Percentiles rank a stretch among this genome's conserved stretches.
Conservation (phyloP, 257 asterid genomes). For the Oldenlandia corymbosa region DNA sequence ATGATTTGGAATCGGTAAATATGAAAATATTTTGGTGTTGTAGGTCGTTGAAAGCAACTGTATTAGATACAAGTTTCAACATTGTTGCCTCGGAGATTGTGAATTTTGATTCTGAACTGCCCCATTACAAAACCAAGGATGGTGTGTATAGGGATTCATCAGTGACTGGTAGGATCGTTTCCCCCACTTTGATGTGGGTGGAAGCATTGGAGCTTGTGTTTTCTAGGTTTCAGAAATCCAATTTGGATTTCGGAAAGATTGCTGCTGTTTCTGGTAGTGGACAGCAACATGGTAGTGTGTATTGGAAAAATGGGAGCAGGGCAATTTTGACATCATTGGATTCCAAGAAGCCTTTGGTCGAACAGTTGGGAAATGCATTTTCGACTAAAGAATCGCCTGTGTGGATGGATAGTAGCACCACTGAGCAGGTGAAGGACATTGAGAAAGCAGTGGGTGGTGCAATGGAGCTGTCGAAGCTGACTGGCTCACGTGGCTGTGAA, state of each 20-base stretch:
- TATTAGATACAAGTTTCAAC: slow-evolving; percentile 64
- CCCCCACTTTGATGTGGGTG: slow-evolving; percentile 94
- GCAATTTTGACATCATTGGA: slow-evolving; percentile 50
- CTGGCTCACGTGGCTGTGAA: slow-evolving; percentile 86
- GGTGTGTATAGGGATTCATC: slow-evolving; percentile 70
- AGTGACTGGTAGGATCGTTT: slow-evolving; percentile 72
- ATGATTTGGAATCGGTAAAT: slow-evolving; percentile 24
- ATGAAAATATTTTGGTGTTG: slow-evolving; percentile 11
- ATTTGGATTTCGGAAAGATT: slow-evolving; percentile 54
- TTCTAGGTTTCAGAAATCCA: slow-evolving; percentile 52
- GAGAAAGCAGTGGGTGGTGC: slow-evolving; percentile 88
- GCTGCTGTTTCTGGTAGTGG: slow-evolving; percentile 93
- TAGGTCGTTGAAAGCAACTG: slow-evolving; percentile 93
- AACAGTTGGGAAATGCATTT: slow-evolving; percentile 65
- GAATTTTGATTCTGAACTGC: slow-evolving; percentile 69
- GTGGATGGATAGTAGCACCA: slow-evolving; percentile 96
- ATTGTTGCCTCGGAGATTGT: slow-evolving; percentile 62
- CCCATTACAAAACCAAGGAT: slow-evolving; percentile 83
- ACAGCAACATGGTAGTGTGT: slow-evolving; percentile 98
- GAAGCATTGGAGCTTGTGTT: slow-evolving; percentile 83
- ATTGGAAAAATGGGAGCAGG: slow-evolving; percentile 76
- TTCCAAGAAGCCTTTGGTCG: slow-evolving; percentile 36
- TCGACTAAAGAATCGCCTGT: slow-evolving; percentile 79
- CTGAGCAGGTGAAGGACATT: slow-evolving; percentile 69
- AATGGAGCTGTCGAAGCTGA: slow-evolving; percentile 64